phyloP scores from a whole-genome alignment of 176 grass and related monocot genomes.

The Cenchrus fungigraminus region DNA sequence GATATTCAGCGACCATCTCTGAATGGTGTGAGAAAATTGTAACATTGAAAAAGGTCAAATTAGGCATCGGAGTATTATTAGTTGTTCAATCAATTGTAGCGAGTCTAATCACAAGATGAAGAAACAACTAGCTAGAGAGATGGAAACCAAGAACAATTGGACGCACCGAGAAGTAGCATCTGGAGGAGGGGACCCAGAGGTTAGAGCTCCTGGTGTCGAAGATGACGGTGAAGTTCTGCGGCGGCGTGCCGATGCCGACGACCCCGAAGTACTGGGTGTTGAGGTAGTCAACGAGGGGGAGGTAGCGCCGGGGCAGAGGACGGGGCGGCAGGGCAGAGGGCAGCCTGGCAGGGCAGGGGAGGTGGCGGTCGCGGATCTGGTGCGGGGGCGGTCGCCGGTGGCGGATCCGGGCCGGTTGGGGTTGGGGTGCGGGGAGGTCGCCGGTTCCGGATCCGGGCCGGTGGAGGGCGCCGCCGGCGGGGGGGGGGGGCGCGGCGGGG shows the following conservation, averaged over 20 bases:
- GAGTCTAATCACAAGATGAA: not conserved
- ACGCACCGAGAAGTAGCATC: conserved; percentile 88
- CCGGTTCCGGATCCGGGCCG: too few relatives aligned
- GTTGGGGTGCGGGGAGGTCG: too few relatives aligned
- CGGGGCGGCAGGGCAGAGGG: too few relatives aligned
- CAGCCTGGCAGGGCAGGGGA: too few relatives aligned
- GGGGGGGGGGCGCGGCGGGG: too few relatives aligned
- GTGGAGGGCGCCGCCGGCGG: too few relatives aligned
- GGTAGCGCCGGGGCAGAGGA: too few relatives aligned
- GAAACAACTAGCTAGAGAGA: not conserved
- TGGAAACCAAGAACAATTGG: not conserved
- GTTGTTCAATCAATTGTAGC: too few relatives aligned
- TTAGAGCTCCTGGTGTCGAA: conserved; percentile 97
- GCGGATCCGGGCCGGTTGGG: too few relatives aligned
- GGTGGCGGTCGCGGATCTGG: too few relatives aligned
- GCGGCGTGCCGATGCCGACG: conserved; percentile 72
- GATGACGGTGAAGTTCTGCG: conserved; percentile 92
- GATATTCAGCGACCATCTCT: not conserved
- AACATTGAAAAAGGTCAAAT: not conserved
- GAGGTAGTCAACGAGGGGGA: conserved; percentile 87
- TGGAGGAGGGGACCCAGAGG: conserved; percentile 90
- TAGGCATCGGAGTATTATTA: too few relatives aligned
- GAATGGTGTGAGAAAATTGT: not conserved
- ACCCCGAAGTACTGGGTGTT: conserved; percentile 91
- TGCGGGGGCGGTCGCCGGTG: too few relatives aligned